Percentiles rank a stretch among this genome's conserved stretches.
Evolutionary conservation across 1,284 basidiomycete species (phyloP).

Genomic region (Singerocomus rubriflavus): DNA sequence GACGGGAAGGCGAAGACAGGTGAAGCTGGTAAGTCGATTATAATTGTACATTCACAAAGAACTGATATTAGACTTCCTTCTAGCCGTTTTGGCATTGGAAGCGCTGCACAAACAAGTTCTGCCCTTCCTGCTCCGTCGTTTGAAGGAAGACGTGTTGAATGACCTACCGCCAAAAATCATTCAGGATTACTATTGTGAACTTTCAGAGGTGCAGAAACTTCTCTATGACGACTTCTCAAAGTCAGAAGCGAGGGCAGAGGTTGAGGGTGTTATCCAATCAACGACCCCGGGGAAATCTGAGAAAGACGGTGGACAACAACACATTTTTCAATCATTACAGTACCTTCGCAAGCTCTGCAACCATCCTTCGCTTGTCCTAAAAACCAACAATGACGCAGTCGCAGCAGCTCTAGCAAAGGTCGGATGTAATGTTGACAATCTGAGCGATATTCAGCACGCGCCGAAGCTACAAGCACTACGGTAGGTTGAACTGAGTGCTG

Average conservation of each 20-base stretch:
- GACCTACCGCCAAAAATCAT: slow-evolving; percentile 99
- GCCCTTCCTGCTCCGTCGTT: slow-evolving; percentile 93
- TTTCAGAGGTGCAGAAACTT: slow-evolving; percentile 90
- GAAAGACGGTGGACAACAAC: slow-evolving; percentile 60
- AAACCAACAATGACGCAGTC: slow-evolving; percentile 61
- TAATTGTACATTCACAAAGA: background rate
- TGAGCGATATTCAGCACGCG: slow-evolving; percentile 86
- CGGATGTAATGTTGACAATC: slow-evolving; percentile 39
- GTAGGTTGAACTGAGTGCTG: slow-evolving; percentile 44
- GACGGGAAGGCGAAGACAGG: slow-evolving; percentile 95
- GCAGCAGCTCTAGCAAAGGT: slow-evolving; percentile 62
- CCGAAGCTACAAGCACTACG: slow-evolving; percentile 91
- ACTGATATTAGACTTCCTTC: slow-evolving; percentile 4
- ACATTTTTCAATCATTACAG: slow-evolving; percentile 95
- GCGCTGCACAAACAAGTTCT: slow-evolving; percentile 98
- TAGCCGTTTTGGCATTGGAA: slow-evolving; percentile 90
- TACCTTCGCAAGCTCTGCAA: slow-evolving; percentile 98
- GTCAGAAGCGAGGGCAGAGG: slow-evolving; percentile 70
- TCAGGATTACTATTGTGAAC: slow-evolving; percentile 98
- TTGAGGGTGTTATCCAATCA: slow-evolving; percentile 60
- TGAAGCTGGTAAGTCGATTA: slow-evolving; percentile 74
- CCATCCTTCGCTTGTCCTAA: slow-evolving; percentile 89
- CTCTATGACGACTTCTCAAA: slow-evolving; percentile 92
- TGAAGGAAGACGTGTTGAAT: slow-evolving; percentile 97
- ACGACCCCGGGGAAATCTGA: slow-evolving; percentile 37